phyloP scores from a whole-genome alignment of 345 rosid species.

The Fremontodendron californicum region DNA sequence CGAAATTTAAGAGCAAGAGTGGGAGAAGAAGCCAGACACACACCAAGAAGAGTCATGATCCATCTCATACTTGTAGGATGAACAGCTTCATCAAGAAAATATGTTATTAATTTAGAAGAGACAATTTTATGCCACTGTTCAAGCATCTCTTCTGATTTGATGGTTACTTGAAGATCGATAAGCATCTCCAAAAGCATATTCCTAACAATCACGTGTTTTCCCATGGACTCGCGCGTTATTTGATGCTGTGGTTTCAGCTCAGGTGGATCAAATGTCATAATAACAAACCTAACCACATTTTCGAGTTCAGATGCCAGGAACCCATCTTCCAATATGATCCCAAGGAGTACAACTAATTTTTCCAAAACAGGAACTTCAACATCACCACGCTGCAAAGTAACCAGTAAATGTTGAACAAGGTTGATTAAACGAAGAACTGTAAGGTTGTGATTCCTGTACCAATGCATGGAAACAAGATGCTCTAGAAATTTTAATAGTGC shows the following conservation, averaged over 20 bases:
- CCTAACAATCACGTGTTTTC: slow-evolving; percentile 97
- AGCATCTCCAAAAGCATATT: slow-evolving; percentile 99
- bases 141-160: slow-evolving; percentile 84
- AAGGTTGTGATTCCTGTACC: slow-evolving; percentile 99
- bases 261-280: slow-evolving; percentile 98
- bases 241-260: slow-evolving; percentile 68
- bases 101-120: slow-evolving; percentile 91
- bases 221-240: slow-evolving; percentile 79
- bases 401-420: slow-evolving; percentile 92
- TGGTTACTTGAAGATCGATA: slow-evolving; percentile 97
- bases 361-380: slow-evolving; percentile 98
- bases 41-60: slow-evolving; percentile 99
- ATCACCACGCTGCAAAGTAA: slow-evolving; percentile 97
- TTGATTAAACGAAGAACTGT: slow-evolving; percentile 88
- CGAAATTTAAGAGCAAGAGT: slow-evolving; percentile 93
- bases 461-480: slow-evolving; percentile 98
- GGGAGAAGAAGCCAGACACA: slow-evolving; percentile 85
- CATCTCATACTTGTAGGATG: slow-evolving; percentile 99
- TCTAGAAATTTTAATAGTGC: slow-evolving; percentile 91
- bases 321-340: slow-evolving; percentile 98
- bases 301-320: slow-evolving; percentile 94
- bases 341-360: slow-evolving; percentile 91
- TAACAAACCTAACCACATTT: slow-evolving; percentile 90
- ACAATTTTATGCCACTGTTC: slow-evolving; percentile 99
- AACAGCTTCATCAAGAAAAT: slow-evolving; percentile 98